These are phyloP conservation scores for Rhizophagus prolifer DNA, from an alignment of 192 early-diverging fungal genomes.

Conservation along the genomic window DNA sequence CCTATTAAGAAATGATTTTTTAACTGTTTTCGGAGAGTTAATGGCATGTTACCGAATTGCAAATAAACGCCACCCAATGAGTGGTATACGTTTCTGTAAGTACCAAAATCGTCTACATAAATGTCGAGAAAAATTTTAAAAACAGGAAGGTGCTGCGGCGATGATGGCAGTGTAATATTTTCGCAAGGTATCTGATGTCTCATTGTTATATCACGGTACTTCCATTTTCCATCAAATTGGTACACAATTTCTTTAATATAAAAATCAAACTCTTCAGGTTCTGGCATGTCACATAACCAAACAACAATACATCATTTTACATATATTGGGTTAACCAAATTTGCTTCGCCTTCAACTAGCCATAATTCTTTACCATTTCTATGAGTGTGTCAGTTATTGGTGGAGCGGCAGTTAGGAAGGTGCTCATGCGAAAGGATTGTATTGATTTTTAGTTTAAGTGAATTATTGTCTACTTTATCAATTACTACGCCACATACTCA, in stretches of 20 bases:
- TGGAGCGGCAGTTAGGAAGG: neutral
- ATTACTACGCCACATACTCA: neutral
- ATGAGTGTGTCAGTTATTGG: neutral
- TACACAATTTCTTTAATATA: constrained; percentile 4
- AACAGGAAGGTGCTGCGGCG: neutral
- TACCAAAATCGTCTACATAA: constrained; percentile 4
- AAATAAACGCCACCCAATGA: neutral
- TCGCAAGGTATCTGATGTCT: neutral
- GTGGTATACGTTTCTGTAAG: constrained; percentile 2
- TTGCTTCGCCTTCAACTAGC: neutral
- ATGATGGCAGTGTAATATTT: neutral
- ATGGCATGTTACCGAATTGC: constrained; percentile 4
- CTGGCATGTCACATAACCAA: neutral
- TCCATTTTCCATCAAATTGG: neutral
- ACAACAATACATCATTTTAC: neutral
- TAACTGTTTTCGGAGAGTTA: neutral
- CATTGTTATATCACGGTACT: neutral
- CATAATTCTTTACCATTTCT: neutral
- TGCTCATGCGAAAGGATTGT: neutral
- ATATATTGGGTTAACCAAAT: neutral
- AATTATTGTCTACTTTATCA: neutral
- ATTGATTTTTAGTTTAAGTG: neutral
- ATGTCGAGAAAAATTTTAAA: constrained; percentile 7
- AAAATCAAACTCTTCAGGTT: neutral
- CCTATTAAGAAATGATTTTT: constrained; percentile 12